A percentile compares a stretch with the other conserved stretches of the same genome.
phyloP scores from a whole-genome alignment of 202 grass and related monocot genomes.

The Digitaria exilis region DNA sequence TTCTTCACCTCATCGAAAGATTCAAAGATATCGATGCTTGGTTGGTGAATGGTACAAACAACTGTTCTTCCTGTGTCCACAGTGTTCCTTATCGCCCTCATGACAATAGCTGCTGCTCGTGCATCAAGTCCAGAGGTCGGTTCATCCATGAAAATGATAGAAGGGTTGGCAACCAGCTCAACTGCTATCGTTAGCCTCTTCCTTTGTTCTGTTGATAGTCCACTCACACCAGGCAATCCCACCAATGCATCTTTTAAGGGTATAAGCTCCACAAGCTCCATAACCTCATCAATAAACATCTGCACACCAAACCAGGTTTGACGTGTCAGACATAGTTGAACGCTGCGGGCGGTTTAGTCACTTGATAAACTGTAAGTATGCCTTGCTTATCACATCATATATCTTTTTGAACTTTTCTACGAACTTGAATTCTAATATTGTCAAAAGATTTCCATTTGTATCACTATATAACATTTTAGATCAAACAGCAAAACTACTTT shows the following conservation, averaged over 20 bases:
- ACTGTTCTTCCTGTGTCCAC: conserved; percentile 87
- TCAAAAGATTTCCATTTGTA: not conserved
- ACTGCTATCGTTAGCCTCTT: conserved; percentile 87
- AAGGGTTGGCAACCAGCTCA: conserved; percentile 86
- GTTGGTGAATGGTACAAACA: conserved; percentile 91
- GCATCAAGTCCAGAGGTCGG: conserved; percentile 90
- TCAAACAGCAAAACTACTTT: not conserved
- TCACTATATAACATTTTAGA: not conserved
- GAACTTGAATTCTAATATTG: not conserved
- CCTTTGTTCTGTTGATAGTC: conserved; percentile 86
- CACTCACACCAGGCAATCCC: conserved; percentile 79
- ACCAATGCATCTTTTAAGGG: conserved; percentile 74
- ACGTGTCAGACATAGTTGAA: conserved; percentile 13
- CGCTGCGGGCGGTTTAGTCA: not conserved
- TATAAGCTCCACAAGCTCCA: conserved; percentile 87
- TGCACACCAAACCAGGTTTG: conserved; percentile 37
- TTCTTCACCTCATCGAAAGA: conserved; percentile 85
- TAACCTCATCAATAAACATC: conserved; percentile 93
- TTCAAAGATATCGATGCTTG: conserved; percentile 92
- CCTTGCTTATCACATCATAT: not conserved
- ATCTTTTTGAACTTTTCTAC: conserved; percentile 1
- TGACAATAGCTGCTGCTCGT: conserved; percentile 85
- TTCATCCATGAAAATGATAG: conserved; percentile 97
- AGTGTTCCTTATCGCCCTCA: conserved; percentile 85
- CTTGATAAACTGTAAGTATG: not conserved